Conservation (phyloP, 1,284 basidiomycete species). For the Cystobasidium sp. region DNA sequence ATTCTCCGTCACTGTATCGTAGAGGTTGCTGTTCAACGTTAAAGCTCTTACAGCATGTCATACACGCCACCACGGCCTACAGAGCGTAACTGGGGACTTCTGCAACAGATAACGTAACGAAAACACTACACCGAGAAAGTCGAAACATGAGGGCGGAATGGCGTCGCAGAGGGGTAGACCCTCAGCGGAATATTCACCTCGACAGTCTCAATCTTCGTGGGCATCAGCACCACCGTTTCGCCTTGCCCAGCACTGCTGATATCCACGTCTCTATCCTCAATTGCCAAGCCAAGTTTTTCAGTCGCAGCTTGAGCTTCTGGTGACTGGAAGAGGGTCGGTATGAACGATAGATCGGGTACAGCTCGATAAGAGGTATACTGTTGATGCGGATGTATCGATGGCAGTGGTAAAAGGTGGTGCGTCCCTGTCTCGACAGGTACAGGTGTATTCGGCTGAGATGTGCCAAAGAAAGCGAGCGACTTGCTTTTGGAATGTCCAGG, state of each 20-base stretch:
- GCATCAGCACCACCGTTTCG: constrained; percentile 64
- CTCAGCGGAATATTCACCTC: constrained; percentile 88
- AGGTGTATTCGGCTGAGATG: constrained; percentile 46
- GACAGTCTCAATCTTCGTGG: constrained; percentile 73
- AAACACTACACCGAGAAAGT: constrained; percentile 20
- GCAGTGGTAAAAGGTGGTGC: constrained; percentile 52
- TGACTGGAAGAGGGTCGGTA: constrained; percentile 51
- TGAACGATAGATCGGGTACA: constrained; percentile 53
- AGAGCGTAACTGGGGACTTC: too few species aligned
- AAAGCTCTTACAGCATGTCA: neutral
- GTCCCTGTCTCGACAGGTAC: constrained; percentile 49
- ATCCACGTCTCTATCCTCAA: neutral
- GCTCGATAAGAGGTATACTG: constrained; percentile 52
- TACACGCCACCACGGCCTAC: neutral
- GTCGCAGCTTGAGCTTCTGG: constrained; percentile 36
- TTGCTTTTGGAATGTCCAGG: constrained; percentile 48
- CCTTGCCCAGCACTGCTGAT: neutral
- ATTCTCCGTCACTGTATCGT: neutral
- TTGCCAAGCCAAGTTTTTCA: neutral
- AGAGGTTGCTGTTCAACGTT: too few species aligned
- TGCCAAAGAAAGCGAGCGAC: constrained; percentile 52
- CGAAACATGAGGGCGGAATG: constrained; percentile 37
- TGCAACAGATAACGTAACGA: neutral
- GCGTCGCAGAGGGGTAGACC: constrained; percentile 68
- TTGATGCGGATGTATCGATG: constrained; percentile 36